Conservation (phyloP, 495 filamentous ascomycete species). For the Xylaria intraflava region DNA sequence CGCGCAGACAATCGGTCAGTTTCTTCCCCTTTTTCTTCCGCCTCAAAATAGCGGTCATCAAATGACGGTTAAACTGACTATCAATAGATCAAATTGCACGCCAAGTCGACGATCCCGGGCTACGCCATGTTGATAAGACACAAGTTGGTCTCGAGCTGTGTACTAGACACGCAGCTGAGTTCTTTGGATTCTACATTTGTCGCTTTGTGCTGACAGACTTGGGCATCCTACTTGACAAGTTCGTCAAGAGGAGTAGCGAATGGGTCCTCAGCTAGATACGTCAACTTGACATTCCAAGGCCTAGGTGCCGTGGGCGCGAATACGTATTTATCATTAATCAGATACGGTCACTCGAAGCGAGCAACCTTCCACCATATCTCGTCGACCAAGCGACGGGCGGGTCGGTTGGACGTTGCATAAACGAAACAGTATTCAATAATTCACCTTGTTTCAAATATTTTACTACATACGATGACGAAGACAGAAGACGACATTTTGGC, state of each 20-base stretch:
- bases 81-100: slow-evolving; percentile 84
- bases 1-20: slow-evolving; percentile 83
- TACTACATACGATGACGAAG: background rate
- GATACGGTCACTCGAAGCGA: background rate
- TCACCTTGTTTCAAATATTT: background rate
- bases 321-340: background rate
- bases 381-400: background rate
- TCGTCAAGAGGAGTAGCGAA: slow-evolving; percentile 90
- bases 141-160: slow-evolving; percentile 92
- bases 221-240: slow-evolving; percentile 86
- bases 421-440: background rate
- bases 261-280: slow-evolving; percentile 64
- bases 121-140: slow-evolving; percentile 71
- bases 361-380: background rate
- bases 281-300: background rate
- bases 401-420: slow-evolving; percentile 1
- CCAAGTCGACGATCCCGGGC: slow-evolving; percentile 87
- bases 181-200: slow-evolving; percentile 95
- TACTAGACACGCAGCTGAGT: slow-evolving; percentile 89
- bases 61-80: background rate
- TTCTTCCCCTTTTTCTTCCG: slow-evolving; percentile 7
- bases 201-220: slow-evolving; percentile 87
- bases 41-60: background rate
- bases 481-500: slow-evolving; percentile 5
- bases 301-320: background rate